Conservation (phyloP, 345 rosid species). For the Linum usitatissimum region DNA sequence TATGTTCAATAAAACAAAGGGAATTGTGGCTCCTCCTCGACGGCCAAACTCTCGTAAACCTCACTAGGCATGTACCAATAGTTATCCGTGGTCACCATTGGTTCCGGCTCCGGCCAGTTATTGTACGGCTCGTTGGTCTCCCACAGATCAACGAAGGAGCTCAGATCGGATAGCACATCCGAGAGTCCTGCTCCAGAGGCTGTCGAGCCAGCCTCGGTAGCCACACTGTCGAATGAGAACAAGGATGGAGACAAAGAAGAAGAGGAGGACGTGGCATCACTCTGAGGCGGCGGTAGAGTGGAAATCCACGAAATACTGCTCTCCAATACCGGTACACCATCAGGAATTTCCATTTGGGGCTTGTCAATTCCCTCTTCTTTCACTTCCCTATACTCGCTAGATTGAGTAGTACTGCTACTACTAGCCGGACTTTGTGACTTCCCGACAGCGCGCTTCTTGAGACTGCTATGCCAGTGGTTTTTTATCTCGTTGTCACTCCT, state of each 20-base stretch:
- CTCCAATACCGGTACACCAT: neutral
- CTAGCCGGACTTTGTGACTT: no score
- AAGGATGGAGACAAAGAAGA: neutral
- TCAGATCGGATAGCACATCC: neutral
- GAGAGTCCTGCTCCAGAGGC: no score
- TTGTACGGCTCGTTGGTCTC: neutral
- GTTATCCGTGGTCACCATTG: neutral
- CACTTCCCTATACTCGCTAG: neutral
- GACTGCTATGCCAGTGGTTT: conserved; percentile 3
- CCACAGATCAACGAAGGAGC: neutral
- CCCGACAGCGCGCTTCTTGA: neutral
- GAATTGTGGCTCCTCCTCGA: neutral
- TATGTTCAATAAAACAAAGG: neutral
- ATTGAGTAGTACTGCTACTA: no score
- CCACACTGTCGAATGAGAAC: neutral
- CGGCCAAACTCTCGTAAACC: neutral
- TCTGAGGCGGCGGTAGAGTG: neutral
- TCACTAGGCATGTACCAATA: neutral
- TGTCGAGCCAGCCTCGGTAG: no score
- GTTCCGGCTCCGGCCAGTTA: neutral
- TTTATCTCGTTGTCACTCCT: neutral
- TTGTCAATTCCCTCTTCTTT: neutral
- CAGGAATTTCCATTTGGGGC: neutral
- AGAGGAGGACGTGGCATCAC: neutral
- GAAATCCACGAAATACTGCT: neutral